Percentiles rank a stretch among this genome's conserved stretches.
Conservation (phyloP, 345 rosid genomes). For the Eucalyptus curtisii region DNA sequence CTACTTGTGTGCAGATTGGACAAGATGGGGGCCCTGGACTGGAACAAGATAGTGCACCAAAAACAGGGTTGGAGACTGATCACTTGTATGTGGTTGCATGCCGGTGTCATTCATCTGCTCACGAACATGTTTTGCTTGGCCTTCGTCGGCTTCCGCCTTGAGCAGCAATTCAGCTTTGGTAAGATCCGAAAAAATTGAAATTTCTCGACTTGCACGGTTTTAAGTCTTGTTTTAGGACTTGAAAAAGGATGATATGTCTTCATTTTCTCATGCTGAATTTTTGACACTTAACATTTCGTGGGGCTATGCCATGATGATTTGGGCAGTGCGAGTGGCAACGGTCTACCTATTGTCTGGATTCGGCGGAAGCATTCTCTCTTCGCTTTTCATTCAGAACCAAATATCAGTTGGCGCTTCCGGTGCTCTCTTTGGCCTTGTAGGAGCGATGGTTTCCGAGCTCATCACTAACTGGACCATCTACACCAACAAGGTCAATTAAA, state of each 20-base stretch:
- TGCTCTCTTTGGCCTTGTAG: conserved; percentile 90
- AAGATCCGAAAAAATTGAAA: background rate
- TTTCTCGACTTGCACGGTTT: background rate
- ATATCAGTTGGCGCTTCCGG: conserved; percentile 95
- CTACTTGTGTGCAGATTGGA: conserved; percentile 41
- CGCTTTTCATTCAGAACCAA: conserved; percentile 42
- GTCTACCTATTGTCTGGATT: conserved; percentile 76
- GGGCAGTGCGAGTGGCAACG: conserved; percentile 61
- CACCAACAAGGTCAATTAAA: conserved; percentile 43
- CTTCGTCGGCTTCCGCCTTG: conserved; percentile 87
- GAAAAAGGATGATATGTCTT: background rate
- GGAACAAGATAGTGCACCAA: conserved; percentile 55
- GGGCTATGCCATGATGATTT: background rate
- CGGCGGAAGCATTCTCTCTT: conserved; percentile 73
- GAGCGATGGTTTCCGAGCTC: conserved; percentile 89
- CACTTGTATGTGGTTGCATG: conserved; percentile 85
- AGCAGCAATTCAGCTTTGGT: conserved; percentile 94
- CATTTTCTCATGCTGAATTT: background rate
- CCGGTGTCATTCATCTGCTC: conserved; percentile 80
- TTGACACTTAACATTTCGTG: background rate
- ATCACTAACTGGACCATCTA: conserved; percentile 81
- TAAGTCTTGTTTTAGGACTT: background rate
- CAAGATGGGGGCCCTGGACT: conserved; percentile 72
- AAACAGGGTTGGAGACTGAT: conserved; percentile 79
- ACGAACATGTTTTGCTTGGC: conserved; percentile 78